These are phyloP conservation scores for Capsella bursapastoris DNA, from an alignment of 345 rosid genomes.

Conservation along the genomic window DNA sequence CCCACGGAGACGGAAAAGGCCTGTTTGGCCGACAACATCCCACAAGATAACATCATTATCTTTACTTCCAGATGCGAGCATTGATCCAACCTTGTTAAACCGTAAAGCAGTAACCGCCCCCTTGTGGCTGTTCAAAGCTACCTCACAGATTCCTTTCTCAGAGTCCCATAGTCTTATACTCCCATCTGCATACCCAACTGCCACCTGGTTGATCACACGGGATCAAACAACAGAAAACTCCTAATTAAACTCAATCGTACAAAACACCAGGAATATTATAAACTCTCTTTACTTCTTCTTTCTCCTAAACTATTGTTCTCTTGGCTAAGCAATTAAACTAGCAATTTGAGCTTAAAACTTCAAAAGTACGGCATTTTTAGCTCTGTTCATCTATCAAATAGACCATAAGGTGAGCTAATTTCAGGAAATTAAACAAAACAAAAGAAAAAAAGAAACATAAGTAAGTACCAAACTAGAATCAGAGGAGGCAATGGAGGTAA, in stretches of 20 bases:
- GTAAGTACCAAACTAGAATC: slow-evolving; percentile 62
- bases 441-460: neutral
- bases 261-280: neutral
- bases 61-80: slow-evolving; percentile 95
- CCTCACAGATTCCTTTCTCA: slow-evolving; percentile 81
- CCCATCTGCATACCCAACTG: slow-evolving; percentile 83
- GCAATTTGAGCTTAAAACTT: neutral
- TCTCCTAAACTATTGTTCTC: neutral
- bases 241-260: neutral
- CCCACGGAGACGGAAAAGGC: slow-evolving; percentile 82
- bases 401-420: neutral
- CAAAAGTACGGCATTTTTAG: neutral
- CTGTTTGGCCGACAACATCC: slow-evolving; percentile 92
- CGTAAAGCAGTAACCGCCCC: slow-evolving; percentile 83
- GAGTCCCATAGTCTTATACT: slow-evolving; percentile 86
- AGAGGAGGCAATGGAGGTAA: slow-evolving; percentile 61
- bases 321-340: neutral
- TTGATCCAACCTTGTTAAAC: slow-evolving; percentile 68
- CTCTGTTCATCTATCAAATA: neutral
- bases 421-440: neutral
- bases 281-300: neutral
- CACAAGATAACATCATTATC: slow-evolving; percentile 89
- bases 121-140: slow-evolving; percentile 78
- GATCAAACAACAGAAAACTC: slow-evolving; percentile 17
- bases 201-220: slow-evolving; percentile 45